A percentile compares a stretch with the other conserved stretches of the same genome.
Evolutionary conservation across 129 eudicot genomes (phyloP).

Genomic region (Gnaphalium uliginosum): DNA sequence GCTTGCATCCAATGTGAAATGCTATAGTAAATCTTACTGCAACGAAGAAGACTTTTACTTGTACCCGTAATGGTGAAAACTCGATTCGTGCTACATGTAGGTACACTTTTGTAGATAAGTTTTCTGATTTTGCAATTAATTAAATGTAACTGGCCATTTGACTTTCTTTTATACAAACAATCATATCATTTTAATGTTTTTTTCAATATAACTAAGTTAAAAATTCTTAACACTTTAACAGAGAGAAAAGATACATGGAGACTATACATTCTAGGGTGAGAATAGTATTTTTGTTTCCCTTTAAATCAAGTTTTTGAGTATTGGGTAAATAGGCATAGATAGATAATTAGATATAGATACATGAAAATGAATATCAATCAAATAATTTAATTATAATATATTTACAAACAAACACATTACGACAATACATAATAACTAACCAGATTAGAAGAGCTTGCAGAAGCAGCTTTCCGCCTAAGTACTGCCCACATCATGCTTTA

Average conservation of each 20-base stretch:
- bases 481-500: constrained; percentile 31
- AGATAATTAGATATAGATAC: background rate
- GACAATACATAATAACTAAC: constrained; percentile 24
- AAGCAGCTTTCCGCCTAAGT: constrained; percentile 46
- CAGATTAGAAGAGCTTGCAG: constrained; percentile 36
- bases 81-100: too few species aligned
- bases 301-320: background rate
- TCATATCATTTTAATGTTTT: too few species aligned
- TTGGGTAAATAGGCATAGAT: too few species aligned
- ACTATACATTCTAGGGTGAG: background rate
- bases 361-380: background rate
- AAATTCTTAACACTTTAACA: background rate
- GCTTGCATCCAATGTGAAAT: too few species aligned
- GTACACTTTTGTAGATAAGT: too few species aligned
- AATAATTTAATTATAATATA: background rate
- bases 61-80: too few species aligned
- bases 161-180: too few species aligned
- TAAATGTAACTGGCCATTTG: too few species aligned
- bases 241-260: background rate
- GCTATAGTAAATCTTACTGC: too few species aligned
- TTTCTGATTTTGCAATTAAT: too few species aligned
- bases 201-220: too few species aligned
- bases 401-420: background rate
- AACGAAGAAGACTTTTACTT: too few species aligned
- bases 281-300: background rate